A percentile compares a stretch with the other conserved stretches of the same genome.
Conservation (phyloP, 2,329 filamentous ascomycete genomes). For the Epichloe gansuensis region DNA sequence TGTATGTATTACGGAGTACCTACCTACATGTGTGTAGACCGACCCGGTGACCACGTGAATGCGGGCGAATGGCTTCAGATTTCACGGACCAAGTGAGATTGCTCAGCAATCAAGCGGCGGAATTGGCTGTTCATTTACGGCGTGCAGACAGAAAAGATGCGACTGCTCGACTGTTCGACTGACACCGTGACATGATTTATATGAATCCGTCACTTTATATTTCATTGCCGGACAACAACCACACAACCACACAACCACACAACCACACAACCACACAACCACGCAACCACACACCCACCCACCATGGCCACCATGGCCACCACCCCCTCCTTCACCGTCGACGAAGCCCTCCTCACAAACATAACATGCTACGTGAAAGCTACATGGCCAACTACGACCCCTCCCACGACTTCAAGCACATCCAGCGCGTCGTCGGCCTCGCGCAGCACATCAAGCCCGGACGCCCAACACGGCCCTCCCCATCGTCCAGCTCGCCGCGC, state of each 20-base stretch:
- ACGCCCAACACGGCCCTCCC: constrained; percentile 29
- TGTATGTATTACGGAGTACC: no score
- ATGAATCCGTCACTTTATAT: no score
- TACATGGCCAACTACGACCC: constrained; percentile 73
- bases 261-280: background rate
- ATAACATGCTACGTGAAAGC: constrained; percentile 51
- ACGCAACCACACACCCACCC: background rate
- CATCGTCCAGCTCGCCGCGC: constrained; percentile 54
- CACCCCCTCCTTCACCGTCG: constrained; percentile 12
- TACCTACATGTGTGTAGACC: no score
- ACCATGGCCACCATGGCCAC: constrained; percentile 11
- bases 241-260: background rate
- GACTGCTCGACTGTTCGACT: no score
- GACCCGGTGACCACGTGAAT: background rate
- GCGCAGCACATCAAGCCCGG: constrained; percentile 50
- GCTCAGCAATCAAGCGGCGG: background rate
- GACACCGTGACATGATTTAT: no score
- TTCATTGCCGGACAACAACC: background rate
- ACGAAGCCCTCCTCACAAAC: constrained; percentile 36
- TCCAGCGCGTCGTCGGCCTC: constrained; percentile 66
- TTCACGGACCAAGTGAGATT: background rate
- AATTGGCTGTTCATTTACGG: background rate
- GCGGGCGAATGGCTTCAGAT: background rate
- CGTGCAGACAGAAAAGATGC: no score
- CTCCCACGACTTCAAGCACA: constrained; percentile 81